Evolutionary conservation across 371 early-diverging fungal species (phyloP), one percentile per base, ranked within the genome.

Genomic region (Globomyces sp.): DNA sequence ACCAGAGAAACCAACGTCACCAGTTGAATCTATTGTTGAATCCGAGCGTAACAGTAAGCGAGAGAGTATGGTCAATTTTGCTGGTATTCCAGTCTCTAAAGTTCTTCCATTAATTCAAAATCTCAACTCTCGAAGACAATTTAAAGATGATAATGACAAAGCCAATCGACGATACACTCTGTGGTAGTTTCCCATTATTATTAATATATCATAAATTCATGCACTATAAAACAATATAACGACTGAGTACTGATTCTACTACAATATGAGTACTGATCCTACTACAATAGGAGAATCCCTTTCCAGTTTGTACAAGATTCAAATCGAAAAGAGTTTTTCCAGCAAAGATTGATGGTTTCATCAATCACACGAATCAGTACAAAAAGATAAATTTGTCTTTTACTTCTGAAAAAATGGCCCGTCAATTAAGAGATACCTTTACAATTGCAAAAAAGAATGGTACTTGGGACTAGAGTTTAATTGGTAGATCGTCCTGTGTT

Each of bases 401-500:
- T 46, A 11, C 47, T 46, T 11, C 11, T 5, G 8, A 46, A 46
- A 46, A 51, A 51, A 51, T 51, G 51, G 51, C 51, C 51, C 13
- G 34, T 10, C 10, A 34, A 51, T 51, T 51, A 51, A 51, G 51
- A 51, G 51, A 51, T 51, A 34, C 51, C 10, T 51, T 51, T 34
- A 34, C 51, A 13, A 51, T 51, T 13, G 51, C 51, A 10, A 51
- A 51, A 51, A 5, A 51, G 4, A 5, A 51, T 13, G 13, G 51
- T 51, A 51, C 10, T 51, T 13, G 4, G 34, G 4, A 51, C 51
- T 51, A 51, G 34, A 24, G 24, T 24, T 24, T 24, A 24, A 24
- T 24, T 13, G 4, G 11, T 4, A 51, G 51, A 51, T 4, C 5
- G 80, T 6, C 74, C 97, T 60, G 91, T 90, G 11, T 96, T 98